phyloP scores from a whole-genome alignment of 1,284 basidiomycete genomes.

The Malassezia japonica region DNA sequence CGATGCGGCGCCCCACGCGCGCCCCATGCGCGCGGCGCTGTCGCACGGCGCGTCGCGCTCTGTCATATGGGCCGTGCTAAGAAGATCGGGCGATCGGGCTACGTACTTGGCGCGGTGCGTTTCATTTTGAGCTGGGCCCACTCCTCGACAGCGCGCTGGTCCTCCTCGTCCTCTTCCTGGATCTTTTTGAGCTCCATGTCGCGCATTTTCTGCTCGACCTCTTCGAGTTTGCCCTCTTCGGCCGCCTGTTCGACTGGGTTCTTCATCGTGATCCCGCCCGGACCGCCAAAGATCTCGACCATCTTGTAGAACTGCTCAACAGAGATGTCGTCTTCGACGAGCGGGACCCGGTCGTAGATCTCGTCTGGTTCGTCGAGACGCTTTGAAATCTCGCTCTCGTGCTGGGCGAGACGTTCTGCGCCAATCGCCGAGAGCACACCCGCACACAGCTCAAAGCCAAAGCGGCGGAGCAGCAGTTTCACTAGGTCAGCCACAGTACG shows the following conservation, averaged over 20 bases:
- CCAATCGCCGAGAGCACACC: conserved; percentile 2
- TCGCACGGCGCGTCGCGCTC: background rate
- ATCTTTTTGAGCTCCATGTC: background rate
- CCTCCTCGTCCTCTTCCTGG: background rate
- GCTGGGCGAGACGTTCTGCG: background rate
- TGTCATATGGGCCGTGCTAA: background rate
- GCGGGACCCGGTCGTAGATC: background rate
- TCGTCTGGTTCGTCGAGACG: background rate
- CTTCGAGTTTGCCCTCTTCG: background rate
- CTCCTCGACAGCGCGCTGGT: background rate
- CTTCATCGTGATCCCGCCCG: background rate
- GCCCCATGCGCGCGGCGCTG: background rate
- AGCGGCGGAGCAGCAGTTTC: background rate
- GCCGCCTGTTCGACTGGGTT: conserved; percentile 4
- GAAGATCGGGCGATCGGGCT: background rate
- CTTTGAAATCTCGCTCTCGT: background rate
- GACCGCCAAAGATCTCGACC: background rate
- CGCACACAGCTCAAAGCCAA: conserved; percentile 1
- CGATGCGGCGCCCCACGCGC: conserved; percentile 58
- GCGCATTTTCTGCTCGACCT: background rate
- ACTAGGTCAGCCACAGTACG: background rate
- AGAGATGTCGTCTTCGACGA: background rate
- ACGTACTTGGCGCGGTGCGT: background rate
- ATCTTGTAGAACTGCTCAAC: background rate
- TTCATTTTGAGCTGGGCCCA: background rate